Conservation (phyloP, 202 grass and related monocot species). For the Elaeis oleifera region DNA sequence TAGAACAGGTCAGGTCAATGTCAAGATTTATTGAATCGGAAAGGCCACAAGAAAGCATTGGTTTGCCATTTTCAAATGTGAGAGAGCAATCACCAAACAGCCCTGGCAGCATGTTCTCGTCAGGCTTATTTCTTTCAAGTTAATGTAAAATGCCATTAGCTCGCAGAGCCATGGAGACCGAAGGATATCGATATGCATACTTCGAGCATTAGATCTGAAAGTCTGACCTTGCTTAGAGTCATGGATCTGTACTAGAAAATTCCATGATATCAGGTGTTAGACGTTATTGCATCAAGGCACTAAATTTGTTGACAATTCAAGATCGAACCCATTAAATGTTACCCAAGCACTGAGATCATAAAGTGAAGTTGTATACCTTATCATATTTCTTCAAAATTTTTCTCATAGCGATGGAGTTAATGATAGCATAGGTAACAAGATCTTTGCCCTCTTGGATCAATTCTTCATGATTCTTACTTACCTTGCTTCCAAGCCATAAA, state of each 20-base stretch:
- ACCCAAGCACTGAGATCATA: neutral
- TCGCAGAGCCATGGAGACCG: conserved; percentile 80
- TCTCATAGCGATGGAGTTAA: conserved; percentile 80
- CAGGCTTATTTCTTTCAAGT: conserved; percentile 51
- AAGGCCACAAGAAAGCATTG: conserved; percentile 53
- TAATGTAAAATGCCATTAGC: conserved; percentile 91
- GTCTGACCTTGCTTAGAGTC: conserved; percentile 82
- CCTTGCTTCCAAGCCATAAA: conserved; percentile 49
- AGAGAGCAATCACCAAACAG: conserved; percentile 64
- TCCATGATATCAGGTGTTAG: neutral
- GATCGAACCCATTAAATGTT: too few relatives aligned
- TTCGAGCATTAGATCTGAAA: conserved; percentile 78
- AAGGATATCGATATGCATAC: conserved; percentile 82
- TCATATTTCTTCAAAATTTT: conserved; percentile 95
- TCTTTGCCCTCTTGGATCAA: conserved; percentile 70
- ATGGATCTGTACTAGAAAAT: conserved; percentile 48
- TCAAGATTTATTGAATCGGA: conserved; percentile 62
- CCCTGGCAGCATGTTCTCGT: conserved; percentile 34
- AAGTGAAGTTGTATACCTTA: conserved; percentile 33
- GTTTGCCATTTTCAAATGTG: conserved; percentile 54
- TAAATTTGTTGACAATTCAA: too few relatives aligned
- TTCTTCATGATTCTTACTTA: conserved; percentile 29
- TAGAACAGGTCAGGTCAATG: conserved; percentile 66
- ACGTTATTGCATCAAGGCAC: too few relatives aligned
- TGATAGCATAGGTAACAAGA: conserved; percentile 73